A percentile compares a stretch with the other conserved stretches of the same genome.
Conservation (phyloP, 257 asterid species). For the Coffea canephora region DNA sequence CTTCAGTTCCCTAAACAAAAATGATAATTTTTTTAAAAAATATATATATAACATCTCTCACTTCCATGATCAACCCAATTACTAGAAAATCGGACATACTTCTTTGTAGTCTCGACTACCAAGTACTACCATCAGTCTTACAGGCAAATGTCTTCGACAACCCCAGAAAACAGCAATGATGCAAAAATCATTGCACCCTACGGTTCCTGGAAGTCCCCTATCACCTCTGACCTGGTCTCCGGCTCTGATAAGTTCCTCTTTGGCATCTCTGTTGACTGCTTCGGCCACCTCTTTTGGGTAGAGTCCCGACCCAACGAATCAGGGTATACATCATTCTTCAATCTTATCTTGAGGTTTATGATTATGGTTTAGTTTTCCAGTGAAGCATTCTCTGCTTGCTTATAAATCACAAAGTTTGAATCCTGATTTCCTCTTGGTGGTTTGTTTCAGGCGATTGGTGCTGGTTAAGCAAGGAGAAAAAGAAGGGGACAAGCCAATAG, state of each 20-base stretch:
- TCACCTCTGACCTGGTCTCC: constrained; percentile 87
- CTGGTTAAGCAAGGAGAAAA: constrained; percentile 70
- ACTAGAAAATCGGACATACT: background rate
- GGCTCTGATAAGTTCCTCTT: constrained; percentile 72
- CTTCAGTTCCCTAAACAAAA: background rate
- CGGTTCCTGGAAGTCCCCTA: constrained; percentile 96
- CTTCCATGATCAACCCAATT: background rate
- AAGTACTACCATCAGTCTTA: background rate
- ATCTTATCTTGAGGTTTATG: too few species aligned
- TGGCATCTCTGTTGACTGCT: constrained; percentile 60
- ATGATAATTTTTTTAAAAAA: too few species aligned
- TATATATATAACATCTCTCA: too few species aligned
- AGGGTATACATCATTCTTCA: constrained; percentile 40
- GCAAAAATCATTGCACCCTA: constrained; percentile 57
- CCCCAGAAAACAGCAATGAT: background rate
- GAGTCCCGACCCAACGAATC: constrained; percentile 87
- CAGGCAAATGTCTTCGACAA: constrained; percentile 1
- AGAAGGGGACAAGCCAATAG: constrained; percentile 50
- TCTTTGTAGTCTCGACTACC: background rate
- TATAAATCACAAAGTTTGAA: background rate
- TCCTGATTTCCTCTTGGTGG: constrained; percentile 1
- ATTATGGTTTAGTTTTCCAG: background rate
- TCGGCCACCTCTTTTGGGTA: constrained; percentile 70
- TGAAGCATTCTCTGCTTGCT: background rate
- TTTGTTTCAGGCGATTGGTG: constrained; percentile 64